Evolutionary conservation across 2,329 filamentous ascomycete genomes (phyloP).

Genomic region (Fusarium chuoi): DNA sequence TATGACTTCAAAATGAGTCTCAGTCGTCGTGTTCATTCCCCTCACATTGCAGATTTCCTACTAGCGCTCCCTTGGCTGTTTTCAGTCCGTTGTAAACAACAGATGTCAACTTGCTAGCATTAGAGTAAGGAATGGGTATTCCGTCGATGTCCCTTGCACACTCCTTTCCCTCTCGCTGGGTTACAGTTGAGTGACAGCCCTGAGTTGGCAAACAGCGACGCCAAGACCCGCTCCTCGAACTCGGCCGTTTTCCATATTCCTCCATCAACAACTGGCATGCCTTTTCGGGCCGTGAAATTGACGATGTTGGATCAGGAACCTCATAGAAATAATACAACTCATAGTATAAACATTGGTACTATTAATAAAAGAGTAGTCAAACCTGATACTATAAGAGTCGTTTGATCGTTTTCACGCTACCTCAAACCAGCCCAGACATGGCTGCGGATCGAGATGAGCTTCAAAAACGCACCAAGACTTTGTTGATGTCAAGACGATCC

Average conservation of each 20-base stretch:
- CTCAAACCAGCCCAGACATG: neutral
- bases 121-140: neutral
- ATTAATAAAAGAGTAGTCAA: neutral
- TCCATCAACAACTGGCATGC: neutral
- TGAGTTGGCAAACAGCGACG: neutral
- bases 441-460: neutral
- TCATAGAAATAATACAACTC: accelerated
- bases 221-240: no score
- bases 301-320: neutral
- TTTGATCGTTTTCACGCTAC: neutral
- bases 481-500: neutral
- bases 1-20: neutral
- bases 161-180: neutral
- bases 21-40: neutral
- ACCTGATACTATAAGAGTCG: no score
- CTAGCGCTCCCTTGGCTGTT: neutral
- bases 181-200: no score
- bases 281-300: neutral
- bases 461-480: neutral
- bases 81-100: neutral
- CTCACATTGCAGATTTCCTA: neutral
- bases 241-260: no score
- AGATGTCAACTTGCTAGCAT: neutral
- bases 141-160: neutral
- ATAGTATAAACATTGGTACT: neutral